phyloP scores from a whole-genome alignment of 192 early-diverging fungal genomes.

The Geranomyces variabilis region DNA sequence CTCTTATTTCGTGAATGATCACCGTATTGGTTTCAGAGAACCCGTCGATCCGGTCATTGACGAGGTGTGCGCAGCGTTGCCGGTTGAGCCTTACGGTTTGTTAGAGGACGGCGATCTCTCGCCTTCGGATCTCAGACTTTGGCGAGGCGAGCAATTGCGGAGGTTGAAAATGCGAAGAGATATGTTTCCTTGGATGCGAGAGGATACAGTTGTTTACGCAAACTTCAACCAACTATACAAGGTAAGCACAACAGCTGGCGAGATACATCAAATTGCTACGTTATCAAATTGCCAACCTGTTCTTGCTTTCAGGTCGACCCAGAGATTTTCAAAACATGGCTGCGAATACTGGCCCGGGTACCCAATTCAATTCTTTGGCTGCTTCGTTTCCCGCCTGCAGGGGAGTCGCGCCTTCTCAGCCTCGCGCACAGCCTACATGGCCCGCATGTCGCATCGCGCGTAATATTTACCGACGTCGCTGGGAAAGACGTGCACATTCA shows the following conservation, averaged over 20 bases:
- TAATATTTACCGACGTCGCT: slow-evolving; percentile 77
- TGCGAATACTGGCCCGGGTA: slow-evolving; percentile 76
- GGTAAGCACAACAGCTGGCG: slow-evolving; percentile 29
- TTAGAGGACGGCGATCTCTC: slow-evolving; percentile 23
- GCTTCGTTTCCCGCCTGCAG: slow-evolving; percentile 87
- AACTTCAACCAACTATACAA: slow-evolving; percentile 98
- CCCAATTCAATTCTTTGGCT: slow-evolving; percentile 89
- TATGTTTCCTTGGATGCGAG: slow-evolving; percentile 78
- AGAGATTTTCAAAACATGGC: slow-evolving; percentile 81
- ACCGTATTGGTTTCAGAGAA: slow-evolving; percentile 88
- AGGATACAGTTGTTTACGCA: slow-evolving; percentile 89
- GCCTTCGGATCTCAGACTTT: slow-evolving; percentile 38
- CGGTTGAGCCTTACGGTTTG: slow-evolving; percentile 22
- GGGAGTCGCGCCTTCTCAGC: slow-evolving; percentile 73
- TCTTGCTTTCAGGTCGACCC: slow-evolving; percentile 73
- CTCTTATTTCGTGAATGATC: slow-evolving; percentile 94
- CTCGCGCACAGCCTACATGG: slow-evolving; percentile 78
- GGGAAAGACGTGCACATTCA: slow-evolving; percentile 87
- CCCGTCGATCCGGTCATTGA: slow-evolving; percentile 60
- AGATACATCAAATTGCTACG: neutral
- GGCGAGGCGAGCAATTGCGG: slow-evolving; percentile 77
- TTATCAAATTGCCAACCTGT: neutral
- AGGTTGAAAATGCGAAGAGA: slow-evolving; percentile 84
- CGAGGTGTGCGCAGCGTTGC: slow-evolving; percentile 17
- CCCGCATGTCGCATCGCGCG: slow-evolving; percentile 71